A percentile compares a stretch with the other conserved stretches of the same genome.
Evolutionary conservation across 2,329 filamentous ascomycete species (phyloP).

Genomic region (Colletotrichum melonis): DNA sequence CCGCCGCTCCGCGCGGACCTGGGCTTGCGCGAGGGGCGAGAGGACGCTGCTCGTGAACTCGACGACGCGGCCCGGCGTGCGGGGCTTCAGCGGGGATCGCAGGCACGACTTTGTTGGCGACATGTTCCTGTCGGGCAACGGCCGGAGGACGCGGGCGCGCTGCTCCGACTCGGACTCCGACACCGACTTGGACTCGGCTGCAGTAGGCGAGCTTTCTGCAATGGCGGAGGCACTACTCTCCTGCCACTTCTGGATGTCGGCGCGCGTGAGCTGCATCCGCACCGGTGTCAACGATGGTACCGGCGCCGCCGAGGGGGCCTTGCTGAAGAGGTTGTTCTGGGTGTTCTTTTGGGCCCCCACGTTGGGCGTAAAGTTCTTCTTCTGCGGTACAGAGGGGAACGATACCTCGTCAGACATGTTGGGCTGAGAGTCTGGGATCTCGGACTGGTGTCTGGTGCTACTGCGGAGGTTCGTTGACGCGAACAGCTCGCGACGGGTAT

Average conservation of each 20-base stretch:
- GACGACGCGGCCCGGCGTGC: slow-evolving; percentile 68
- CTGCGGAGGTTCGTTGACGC: neutral
- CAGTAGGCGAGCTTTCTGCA: slow-evolving; percentile 47
- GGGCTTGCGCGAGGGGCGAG: slow-evolving; percentile 56
- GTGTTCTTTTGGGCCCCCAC: slow-evolving; percentile 45
- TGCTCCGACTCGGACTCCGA: slow-evolving; percentile 44
- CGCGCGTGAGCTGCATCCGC: slow-evolving; percentile 54
- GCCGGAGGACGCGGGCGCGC: slow-evolving; percentile 56
- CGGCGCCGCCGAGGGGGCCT: slow-evolving; percentile 39
- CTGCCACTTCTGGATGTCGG: slow-evolving; percentile 55
- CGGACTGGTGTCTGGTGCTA: slow-evolving; percentile 7
- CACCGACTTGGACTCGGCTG: too few relatives aligned
- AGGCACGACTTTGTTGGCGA: slow-evolving; percentile 69
- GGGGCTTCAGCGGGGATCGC: slow-evolving; percentile 67
- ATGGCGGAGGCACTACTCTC: slow-evolving; percentile 51
- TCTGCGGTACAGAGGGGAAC: slow-evolving; percentile 55
- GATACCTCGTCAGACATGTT: slow-evolving; percentile 47
- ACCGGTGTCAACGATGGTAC: slow-evolving; percentile 49
- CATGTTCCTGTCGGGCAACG: slow-evolving; percentile 61
- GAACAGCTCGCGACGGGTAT: slow-evolving; percentile 24
- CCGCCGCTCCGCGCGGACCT: slow-evolving; percentile 34
- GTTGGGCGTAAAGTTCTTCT: slow-evolving; percentile 61
- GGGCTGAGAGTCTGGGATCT: slow-evolving; percentile 40
- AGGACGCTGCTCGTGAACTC: slow-evolving; percentile 66
- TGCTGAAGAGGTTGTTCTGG: slow-evolving; percentile 52